Base-by-base conservation (phyloP, 306 rosid genomes). In the Acacia confusa region DNA sequence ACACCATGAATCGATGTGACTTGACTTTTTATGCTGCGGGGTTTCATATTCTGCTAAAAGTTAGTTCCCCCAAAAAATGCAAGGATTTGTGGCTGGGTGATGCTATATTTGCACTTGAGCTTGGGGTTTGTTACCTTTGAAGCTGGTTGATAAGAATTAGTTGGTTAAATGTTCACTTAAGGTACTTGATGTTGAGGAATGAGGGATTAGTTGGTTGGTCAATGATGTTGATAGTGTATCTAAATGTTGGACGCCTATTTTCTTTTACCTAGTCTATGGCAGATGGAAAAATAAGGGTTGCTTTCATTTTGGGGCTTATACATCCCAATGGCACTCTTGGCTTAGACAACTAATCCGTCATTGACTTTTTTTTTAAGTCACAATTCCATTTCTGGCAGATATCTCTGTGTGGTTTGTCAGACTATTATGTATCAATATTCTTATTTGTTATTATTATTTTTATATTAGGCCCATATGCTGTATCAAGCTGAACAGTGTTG, bases 41-140 rank as follows among this genome's bases (percentile, higher is more conserved):
- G 80, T 34, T 83, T 81, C 72, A 77, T 75, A 60, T 76, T 84
- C 72, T 66, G 75, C 72, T 47, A 75, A 70, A 67, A 50, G 72
- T 72, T 77, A 77, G 82, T 79, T 81, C 80, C 74, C 70, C 66
- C 77, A 78, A 64, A 45, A 36, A 61, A 66, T 76, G 76, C 82
- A 79, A 82, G 72, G 70, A 50, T 80, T 63, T 67, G 28, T 84
- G 64, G 78, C 67, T 63, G 84, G 68, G 74, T 58, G 76, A 47
- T 72, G 61, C 83, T 79, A 47, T 70, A 28, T 75, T 80, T 85
- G 55, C 72, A 77, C 25, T 75, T 30, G 58, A 45, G 44, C 73
- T 61, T 58, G 65, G 76, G 79, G 72, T 67, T 76, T 70, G 55
- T 71, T 61, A 77, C 61, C 48, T 67, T 48, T 50, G 87, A 61